Base-by-base conservation (phyloP, 768 basidiomycete genomes). In the Calocybe cyanea region DNA sequence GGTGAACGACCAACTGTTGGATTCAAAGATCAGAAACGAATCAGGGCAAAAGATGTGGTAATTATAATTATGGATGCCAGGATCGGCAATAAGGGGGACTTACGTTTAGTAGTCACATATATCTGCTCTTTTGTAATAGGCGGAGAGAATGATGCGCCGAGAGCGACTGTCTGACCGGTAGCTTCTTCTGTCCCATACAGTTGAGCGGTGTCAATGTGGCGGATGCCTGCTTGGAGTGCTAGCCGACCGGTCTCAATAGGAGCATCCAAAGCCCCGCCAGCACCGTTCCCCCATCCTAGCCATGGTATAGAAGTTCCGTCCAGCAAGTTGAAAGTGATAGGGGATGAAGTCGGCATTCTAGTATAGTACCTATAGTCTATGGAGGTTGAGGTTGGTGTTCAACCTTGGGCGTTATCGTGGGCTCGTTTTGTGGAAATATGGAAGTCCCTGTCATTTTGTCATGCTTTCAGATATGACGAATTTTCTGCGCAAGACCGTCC, bases 201-300 rank as follows among this genome's bases (percentile, higher is more conserved):
- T 55, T 78, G 76, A 1, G 77, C 77, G 2, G 74, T 74, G 46
- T 80, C 78, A 44, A 80, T 65, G 52, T 78, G 77, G 7, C 64
- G 66, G 52, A 78, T 71, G 0, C 75, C 76, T 23, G 62, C 63
- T 28, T 63, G 55, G 33, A 79, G 55, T 4, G 65, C 67, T 7
- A 55, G 35, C 17, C 6, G 2, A 5, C 56, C 55, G 0, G 63
- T 62, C 34, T 55, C 57, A 31, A 65, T 57, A 5, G 64, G 43
- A 13, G 64, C 66, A 25, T 67, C 64, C 21, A 65, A 63, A 7
- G 44, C 66, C 4, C 63, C 35, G 0, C 70, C 72, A 0, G 70
- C 67, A 0, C 76, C 76, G 25, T 71, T 75, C 25, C 78, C 77
- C 58, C 73, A 78, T 2, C 63, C 73, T 30, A 77, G 63, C 75